Base-by-base conservation (phyloP, 2,329 filamentous ascomycete genomes). In the Diaporthe citrichinensis region DNA sequence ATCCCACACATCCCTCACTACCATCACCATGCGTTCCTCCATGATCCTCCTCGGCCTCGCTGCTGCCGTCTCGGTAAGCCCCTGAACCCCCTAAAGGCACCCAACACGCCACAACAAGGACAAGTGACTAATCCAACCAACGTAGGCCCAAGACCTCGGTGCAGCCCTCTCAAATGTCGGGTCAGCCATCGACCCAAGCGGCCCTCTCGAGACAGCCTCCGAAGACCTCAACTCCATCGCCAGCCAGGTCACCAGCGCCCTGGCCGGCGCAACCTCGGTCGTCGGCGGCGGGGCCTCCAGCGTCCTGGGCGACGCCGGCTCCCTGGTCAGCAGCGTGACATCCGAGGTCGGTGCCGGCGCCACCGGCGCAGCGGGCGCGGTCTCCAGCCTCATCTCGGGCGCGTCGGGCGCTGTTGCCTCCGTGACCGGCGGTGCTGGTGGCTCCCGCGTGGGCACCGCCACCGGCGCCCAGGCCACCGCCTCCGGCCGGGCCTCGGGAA, bases 31-130 rank as follows among this genome's bases (percentile, higher is more conserved):
- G 74, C 86, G 85, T 82, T 80, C 83, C 79, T 79, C 79, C 78
- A 77, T 80, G 59, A 78, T 81, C 72, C 58, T 84, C 76, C 76
- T 83, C 73, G 79, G 81, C 77, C 78, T 85, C 59, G 80, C 80
- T 68, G 81, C 82, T 74, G 76, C 80, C 57, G 81, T 79, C 76
- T 77, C 83, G 78, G 83, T 84, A 79, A 46, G 77, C 78, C 28
- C 31, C 65, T 55, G 65, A 41, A 28, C 67, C 5, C 68, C 15
- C n/a, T 25, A 25, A 20, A n/a, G 61, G 28, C 49, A 46, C 49
- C 36, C 8, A 57, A 65, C 58, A 51, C 23, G 34, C 58, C 58
- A 65, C 57, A 39, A 41, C 49, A 51, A 10, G 34, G 2, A 59
- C 65, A n/a, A 34, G 12, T 39, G 41, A 53, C 39, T 55, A 34